These are phyloP conservation scores for Globisporangium viniferum DNA, from an alignment of 352 stramenopile genomes.

Conservation along the genomic window DNA sequence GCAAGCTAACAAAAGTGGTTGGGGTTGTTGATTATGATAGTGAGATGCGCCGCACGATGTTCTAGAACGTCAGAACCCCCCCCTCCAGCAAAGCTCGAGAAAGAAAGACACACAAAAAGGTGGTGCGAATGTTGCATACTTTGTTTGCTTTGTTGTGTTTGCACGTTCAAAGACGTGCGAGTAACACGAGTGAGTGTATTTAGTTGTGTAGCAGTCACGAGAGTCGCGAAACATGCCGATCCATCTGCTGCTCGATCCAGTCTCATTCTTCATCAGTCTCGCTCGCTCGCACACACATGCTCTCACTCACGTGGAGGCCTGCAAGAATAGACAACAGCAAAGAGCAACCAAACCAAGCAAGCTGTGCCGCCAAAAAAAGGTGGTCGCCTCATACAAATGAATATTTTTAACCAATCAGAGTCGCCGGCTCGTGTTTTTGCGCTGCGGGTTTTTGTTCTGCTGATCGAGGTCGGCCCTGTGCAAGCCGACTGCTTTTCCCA, in stretches of 20 bases:
- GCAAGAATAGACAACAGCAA: not conserved
- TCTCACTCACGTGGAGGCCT: not conserved
- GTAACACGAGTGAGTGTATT: too few relatives aligned
- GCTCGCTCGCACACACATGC: not conserved
- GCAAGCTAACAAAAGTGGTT: not conserved
- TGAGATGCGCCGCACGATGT: not conserved
- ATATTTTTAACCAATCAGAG: constrained; percentile 10
- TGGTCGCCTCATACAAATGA: not conserved
- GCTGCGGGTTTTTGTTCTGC: not conserved
- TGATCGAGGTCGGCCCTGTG: constrained; percentile 14
- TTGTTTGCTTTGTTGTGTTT: not conserved
- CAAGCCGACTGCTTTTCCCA: constrained; percentile 18
- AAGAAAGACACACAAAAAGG: not conserved
- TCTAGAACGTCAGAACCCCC: not conserved
- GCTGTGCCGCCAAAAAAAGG: not conserved
- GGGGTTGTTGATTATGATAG: too few relatives aligned
- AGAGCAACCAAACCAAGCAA: not conserved
- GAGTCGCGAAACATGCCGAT: not conserved
- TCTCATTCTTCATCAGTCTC: not conserved
- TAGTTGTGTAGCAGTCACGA: not conserved
- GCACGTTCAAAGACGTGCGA: not conserved
- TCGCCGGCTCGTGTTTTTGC: not conserved
- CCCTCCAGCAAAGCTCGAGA: too few relatives aligned
- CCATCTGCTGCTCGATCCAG: not conserved
- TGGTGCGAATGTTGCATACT: not conserved